Percentiles rank a stretch among this genome's conserved stretches.
Conservation (phyloP, 2,329 filamentous ascomycete genomes). For the Sordariomycetes sp. region DNA sequence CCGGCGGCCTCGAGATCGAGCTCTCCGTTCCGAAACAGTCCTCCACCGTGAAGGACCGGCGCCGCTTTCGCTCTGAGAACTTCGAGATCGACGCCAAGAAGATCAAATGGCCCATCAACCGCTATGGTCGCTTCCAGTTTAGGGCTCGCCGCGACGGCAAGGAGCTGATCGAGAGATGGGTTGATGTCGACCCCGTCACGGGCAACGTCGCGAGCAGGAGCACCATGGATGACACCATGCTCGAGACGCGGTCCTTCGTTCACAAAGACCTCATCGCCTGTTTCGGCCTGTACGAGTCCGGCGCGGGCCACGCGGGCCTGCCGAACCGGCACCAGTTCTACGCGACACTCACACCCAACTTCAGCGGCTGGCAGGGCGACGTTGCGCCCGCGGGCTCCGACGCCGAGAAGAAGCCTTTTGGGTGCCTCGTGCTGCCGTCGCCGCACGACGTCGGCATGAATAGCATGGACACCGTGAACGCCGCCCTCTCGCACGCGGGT, state of each 20-base stretch:
- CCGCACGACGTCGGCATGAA: conserved; percentile 39
- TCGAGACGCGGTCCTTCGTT: conserved; percentile 16
- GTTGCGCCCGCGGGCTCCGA: conserved; percentile 23
- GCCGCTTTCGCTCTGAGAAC: conserved; percentile 21
- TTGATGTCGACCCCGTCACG: conserved; percentile 30
- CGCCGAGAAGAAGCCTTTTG: conserved; percentile 24
- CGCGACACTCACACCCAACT: conserved; percentile 28
- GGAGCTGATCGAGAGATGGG: conserved; percentile 26
- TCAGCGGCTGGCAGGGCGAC: conserved; percentile 26
- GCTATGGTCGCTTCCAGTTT: conserved; percentile 28
- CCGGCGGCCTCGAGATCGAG: conserved; percentile 23
- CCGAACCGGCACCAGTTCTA: conserved; percentile 28
- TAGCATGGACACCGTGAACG: conserved; percentile 26
- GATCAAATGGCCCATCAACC: conserved; percentile 25
- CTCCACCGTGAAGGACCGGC: conserved; percentile 17
- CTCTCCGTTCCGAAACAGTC: conserved; percentile 26
- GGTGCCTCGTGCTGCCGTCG: conserved; percentile 27
- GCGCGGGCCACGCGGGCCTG: conserved; percentile 25
- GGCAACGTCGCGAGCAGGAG: conserved; percentile 24
- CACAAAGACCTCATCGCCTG: conserved; percentile 23
- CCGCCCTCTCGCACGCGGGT: conserved; percentile 22
- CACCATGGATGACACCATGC: conserved; percentile 18
- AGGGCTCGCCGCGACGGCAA: conserved; percentile 20
- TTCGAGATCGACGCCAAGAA: conserved; percentile 30
- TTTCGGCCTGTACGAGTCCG: conserved; percentile 35